phyloP scores from a whole-genome alignment of 2,329 filamentous ascomycete genomes.

The Parascedosporium putredinis region DNA sequence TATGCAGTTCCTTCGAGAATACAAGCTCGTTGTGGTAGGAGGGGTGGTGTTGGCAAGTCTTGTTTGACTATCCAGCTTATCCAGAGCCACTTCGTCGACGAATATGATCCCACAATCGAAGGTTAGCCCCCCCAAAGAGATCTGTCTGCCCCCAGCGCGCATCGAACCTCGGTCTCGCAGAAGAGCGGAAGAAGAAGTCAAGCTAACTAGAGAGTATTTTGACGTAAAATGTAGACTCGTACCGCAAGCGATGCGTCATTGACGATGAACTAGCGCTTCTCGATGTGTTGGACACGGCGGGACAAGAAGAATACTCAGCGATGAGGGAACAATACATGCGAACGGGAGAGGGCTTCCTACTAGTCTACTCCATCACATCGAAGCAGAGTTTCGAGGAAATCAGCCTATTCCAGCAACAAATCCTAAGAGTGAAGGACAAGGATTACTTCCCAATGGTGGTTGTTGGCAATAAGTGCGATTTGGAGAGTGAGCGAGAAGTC shows the following conservation, averaged over 20 bases:
- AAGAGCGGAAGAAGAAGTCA: background rate
- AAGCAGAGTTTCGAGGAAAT: slow-evolving; percentile 98
- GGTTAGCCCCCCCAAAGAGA: no score
- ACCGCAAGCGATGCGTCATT: slow-evolving; percentile 99
- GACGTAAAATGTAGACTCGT: slow-evolving; percentile 61
- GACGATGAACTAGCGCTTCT: slow-evolving; percentile 96
- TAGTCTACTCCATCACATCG: slow-evolving; percentile 97
- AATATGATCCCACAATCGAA: slow-evolving; percentile 99
- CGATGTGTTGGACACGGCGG: slow-evolving; percentile 95
- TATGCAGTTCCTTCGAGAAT: slow-evolving; percentile 66
- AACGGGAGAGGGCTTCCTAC: slow-evolving; percentile 92
- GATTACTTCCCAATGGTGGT: slow-evolving; percentile 99
- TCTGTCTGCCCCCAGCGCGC: no score
- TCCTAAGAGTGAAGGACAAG: slow-evolving; percentile 97
- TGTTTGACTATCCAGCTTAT: slow-evolving; percentile 97
- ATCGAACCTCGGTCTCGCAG: no score
- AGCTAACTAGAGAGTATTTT: slow-evolving; percentile 4
- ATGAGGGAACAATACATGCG: slow-evolving; percentile 99
- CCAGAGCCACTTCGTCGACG: slow-evolving; percentile 95
- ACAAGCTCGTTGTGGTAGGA: slow-evolving; percentile 93
- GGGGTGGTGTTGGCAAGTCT: slow-evolving; percentile 98
- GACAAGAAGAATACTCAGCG: slow-evolving; percentile 97
- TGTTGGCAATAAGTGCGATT: slow-evolving; percentile 98
- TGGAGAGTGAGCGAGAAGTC: slow-evolving; percentile 85
- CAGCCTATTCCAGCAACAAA: slow-evolving; percentile 97